Percentiles rank a stretch among this genome's conserved stretches.
phyloP scores from a whole-genome alignment of 2,329 filamentous ascomycete species.

The Aspergillus amoenus region DNA sequence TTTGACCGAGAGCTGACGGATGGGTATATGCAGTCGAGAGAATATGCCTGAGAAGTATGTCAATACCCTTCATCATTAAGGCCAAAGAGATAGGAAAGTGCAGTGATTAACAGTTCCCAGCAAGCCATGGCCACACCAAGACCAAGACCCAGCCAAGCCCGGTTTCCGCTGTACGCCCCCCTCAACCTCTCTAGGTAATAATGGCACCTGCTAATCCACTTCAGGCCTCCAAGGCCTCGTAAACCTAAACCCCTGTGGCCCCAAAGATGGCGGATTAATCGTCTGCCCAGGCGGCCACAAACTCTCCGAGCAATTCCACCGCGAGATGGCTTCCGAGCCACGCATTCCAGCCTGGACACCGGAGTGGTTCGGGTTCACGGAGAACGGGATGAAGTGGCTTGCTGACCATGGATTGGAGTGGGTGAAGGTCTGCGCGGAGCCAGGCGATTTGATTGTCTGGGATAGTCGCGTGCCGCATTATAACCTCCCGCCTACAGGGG shows the following conservation, averaged over 20 bases:
- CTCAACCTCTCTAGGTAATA: too few species aligned
- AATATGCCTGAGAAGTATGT: slow-evolving; percentile 16
- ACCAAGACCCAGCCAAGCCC: slow-evolving; percentile 44
- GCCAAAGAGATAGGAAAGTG: neutral
- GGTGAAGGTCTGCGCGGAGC: slow-evolving; percentile 43
- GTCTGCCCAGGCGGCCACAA: slow-evolving; percentile 33
- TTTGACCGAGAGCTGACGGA: neutral
- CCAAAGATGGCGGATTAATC: slow-evolving; percentile 40
- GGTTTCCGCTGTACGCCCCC: slow-evolving; percentile 48
- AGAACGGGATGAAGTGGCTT: slow-evolving; percentile 36
- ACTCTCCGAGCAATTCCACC: slow-evolving; percentile 33
- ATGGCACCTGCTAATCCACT: too few species aligned
- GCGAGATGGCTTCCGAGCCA: slow-evolving; percentile 29
- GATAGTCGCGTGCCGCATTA: slow-evolving; percentile 42
- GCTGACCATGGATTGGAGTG: slow-evolving; percentile 28
- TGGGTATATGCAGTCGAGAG: slow-evolving; percentile 6
- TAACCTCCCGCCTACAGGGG: slow-evolving; percentile 36
- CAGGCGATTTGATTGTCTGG: slow-evolving; percentile 47
- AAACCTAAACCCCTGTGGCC: slow-evolving; percentile 40
- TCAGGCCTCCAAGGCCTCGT: slow-evolving; percentile 49
- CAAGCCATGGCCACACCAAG: slow-evolving; percentile 49
- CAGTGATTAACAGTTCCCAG: slow-evolving; percentile 20
- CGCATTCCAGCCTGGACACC: slow-evolving; percentile 26
- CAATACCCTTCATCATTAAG: too few species aligned
- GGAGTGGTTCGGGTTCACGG: slow-evolving; percentile 33